Conservation (phyloP, 2,329 filamentous ascomycete species). For the Aspergillus tamarii region DNA sequence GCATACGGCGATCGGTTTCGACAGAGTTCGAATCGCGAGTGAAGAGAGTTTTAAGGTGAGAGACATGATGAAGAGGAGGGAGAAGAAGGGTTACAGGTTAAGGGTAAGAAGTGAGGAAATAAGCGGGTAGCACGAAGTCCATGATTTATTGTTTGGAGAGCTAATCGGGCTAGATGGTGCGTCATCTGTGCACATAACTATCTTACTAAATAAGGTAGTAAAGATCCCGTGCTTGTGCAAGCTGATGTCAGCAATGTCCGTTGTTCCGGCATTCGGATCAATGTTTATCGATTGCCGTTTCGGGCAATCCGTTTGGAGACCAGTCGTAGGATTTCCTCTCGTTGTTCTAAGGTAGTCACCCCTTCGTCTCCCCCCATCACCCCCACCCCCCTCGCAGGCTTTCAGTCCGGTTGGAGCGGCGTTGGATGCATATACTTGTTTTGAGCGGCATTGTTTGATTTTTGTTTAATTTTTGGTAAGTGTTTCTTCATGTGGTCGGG, state of each 20-base stretch:
- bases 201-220: not conserved
- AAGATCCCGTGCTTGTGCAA: slow-evolving; percentile 17
- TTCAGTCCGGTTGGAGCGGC: slow-evolving; percentile 26
- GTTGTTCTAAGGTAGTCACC: slow-evolving; percentile 18
- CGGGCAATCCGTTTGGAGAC: slow-evolving; percentile 31
- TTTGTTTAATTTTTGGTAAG: slow-evolving; percentile 25
- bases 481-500: slow-evolving; percentile 1
- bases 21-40: slow-evolving; percentile 65
- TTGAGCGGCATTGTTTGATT: slow-evolving; percentile 29
- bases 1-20: slow-evolving; percentile 68
- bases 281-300: slow-evolving; percentile 47
- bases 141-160: slow-evolving; percentile 20
- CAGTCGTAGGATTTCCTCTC: slow-evolving; percentile 29
- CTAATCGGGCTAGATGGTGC: slow-evolving; percentile 12
- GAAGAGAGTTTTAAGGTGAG: slow-evolving; percentile 69
- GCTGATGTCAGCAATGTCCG: slow-evolving; percentile 30
- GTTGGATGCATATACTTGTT: slow-evolving; percentile 32
- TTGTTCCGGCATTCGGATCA: slow-evolving; percentile 30
- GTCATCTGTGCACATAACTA: slow-evolving; percentile 12
- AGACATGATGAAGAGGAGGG: slow-evolving; percentile 52
- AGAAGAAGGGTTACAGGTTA: not conserved
- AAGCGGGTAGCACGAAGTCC: not conserved
- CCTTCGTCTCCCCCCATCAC: slow-evolving; percentile 12
- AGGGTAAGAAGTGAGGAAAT: not conserved
- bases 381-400: slow-evolving; percentile 18